These are phyloP conservation scores for Microdochium nivale DNA, from an alignment of 2,329 filamentous ascomycete genomes.

Conservation along the genomic window DNA sequence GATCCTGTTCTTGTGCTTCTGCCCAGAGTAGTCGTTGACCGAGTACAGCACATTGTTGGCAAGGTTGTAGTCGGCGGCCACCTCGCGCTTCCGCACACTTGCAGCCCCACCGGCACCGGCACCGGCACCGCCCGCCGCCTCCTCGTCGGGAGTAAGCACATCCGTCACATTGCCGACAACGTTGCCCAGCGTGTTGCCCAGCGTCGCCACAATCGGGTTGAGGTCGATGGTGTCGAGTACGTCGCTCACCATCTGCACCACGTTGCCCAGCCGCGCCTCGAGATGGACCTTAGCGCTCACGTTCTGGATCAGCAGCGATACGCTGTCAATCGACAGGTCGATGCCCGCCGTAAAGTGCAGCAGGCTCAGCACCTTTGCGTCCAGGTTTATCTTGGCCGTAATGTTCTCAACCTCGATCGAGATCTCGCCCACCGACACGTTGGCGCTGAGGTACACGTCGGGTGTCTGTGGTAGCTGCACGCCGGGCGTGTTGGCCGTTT, in stretches of 20 bases:
- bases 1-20: constrained; percentile 46
- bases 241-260: constrained; percentile 50
- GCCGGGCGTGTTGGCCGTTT: constrained; percentile 40
- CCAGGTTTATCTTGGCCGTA: constrained; percentile 51
- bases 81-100: constrained; percentile 10
- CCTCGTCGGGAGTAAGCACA: constrained; percentile 15
- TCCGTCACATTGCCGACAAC: constrained; percentile 34
- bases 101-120: too few relatives aligned
- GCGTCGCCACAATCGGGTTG: constrained; percentile 49
- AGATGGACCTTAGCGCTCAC: constrained; percentile 49
- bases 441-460: constrained; percentile 53
- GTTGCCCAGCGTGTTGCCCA: constrained; percentile 38
- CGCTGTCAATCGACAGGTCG: constrained; percentile 47
- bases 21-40: constrained; percentile 49
- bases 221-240: constrained; percentile 50
- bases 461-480: constrained; percentile 36
- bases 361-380: constrained; percentile 48
- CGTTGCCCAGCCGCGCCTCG: constrained; percentile 50
- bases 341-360: constrained; percentile 54
- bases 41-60: constrained; percentile 51
- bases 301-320: constrained; percentile 47
- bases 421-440: constrained; percentile 48
- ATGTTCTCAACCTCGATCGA: constrained; percentile 50
- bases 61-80: constrained; percentile 33
- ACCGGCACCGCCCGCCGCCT: constrained; percentile 8